Base-by-base conservation (phyloP, 106 monocot species). In the Chionographis japonica region DNA sequence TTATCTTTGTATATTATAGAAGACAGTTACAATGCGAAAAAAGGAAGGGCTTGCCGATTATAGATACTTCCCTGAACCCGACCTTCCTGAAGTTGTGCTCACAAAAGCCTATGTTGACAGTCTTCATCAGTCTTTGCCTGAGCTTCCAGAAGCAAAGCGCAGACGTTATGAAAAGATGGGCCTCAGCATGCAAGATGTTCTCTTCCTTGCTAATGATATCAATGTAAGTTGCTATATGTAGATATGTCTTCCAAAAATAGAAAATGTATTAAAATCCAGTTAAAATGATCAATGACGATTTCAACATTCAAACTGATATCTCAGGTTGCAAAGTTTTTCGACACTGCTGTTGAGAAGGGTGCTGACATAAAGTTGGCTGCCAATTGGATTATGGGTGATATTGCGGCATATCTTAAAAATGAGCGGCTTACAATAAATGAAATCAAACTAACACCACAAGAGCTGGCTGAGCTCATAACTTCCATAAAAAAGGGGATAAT, bases 321-420 rank as follows among this genome's bases (percentile, higher is more conserved):
- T n/a, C 72, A 97, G 95, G 89, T 92, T 19, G 88, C 89, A 50
- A 62, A 80, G 40, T 97, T 89, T 60, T 97, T 92, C 68, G 95
- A 97, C 76, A 73, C 89, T 56, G 62, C 82, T 52, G 60, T 92
- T 68, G 68, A 85, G 56, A 89, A 78, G 17, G 95, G 95, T 15
- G 92, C 89, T 52, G 95, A 97, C 69, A 88, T 76, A 54, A 97
- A 97, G 73, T 56, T 86, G 76, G 92, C 89, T 60, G 95, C 92
- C 12, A 97, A 97, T 60, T 97, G 95, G 95, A 92, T 97, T 56
- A 97, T 97, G 95, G 86, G 95, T 57, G 95, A 97, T 67, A 92
- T 92, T 72, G 89, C 95, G 60, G 95, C 92, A 71, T 85, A 82
- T 74, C 69, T 97, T 4, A 97, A 97, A 56, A 89, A 86, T 70